phyloP scores from a whole-genome alignment of 305 asterid species.

The Petunia hybrid region DNA sequence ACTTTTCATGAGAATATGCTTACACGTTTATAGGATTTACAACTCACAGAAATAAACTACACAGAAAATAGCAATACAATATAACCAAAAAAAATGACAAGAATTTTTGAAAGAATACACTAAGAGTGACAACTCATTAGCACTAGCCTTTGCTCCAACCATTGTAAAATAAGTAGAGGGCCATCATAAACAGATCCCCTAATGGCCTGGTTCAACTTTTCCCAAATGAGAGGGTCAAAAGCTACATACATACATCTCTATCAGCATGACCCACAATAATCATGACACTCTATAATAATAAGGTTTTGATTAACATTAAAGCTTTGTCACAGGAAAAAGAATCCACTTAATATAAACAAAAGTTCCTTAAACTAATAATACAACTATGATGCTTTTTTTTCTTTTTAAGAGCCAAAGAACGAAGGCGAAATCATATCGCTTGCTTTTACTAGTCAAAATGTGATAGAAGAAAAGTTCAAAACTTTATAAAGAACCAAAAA shows the following conservation, averaged over 20 bases:
- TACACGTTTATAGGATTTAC: not conserved
- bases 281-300: not conserved
- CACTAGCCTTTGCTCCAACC: not conserved
- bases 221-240: constrained; percentile 17
- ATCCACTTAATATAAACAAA: not conserved
- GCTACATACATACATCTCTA: not conserved
- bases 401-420: not conserved
- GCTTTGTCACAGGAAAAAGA: not conserved
- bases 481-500: constrained; percentile 16
- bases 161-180: not conserved
- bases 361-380: not conserved
- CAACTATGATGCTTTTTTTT: not conserved
- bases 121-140: not conserved
- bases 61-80: not conserved
- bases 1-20: not conserved
- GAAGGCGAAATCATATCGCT: not conserved
- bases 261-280: constrained; percentile 21
- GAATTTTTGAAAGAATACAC: not conserved
- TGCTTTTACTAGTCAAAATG: not conserved
- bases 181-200: not conserved
- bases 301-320: not conserved
- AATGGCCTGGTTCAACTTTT: constrained; percentile 4
- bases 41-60: not conserved
- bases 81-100: not conserved
- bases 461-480: not conserved